These are phyloP conservation scores for Lizanozyma gosingica DNA, from an alignment of 1,139 yeast genomes.

Conservation along the genomic window DNA sequence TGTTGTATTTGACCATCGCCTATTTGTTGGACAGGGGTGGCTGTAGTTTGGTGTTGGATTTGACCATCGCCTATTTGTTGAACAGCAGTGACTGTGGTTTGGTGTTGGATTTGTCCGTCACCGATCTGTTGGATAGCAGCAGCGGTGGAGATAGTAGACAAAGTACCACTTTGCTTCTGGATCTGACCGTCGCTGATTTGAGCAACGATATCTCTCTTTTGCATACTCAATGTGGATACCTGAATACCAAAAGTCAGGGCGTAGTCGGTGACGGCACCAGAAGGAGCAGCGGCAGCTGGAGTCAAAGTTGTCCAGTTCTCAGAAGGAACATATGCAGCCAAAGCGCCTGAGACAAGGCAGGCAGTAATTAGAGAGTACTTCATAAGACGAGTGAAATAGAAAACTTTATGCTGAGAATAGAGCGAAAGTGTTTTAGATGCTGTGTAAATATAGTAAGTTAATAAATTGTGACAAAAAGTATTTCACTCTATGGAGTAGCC, in stretches of 20 bases:
- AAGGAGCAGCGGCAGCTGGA: slow-evolving; percentile 43
- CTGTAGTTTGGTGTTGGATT: slow-evolving; percentile 28
- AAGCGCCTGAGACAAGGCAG: slow-evolving; percentile 36
- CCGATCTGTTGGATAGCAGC: slow-evolving; percentile 26
- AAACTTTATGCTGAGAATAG: not conserved
- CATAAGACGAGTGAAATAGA: slow-evolving; percentile 12
- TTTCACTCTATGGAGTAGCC: too few relatives aligned
- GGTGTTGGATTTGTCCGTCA: slow-evolving; percentile 38
- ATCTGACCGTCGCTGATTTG: slow-evolving; percentile 41
- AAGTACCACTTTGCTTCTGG: slow-evolving; percentile 27
- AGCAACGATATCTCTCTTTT: slow-evolving; percentile 16
- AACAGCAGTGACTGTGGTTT: slow-evolving; percentile 18
- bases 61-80: slow-evolving; percentile 35
- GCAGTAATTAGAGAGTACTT: slow-evolving; percentile 22
- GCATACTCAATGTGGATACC: slow-evolving; percentile 22
- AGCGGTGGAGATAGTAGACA: slow-evolving; percentile 13
- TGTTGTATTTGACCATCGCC: slow-evolving; percentile 31
- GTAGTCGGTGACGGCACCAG: slow-evolving; percentile 58
- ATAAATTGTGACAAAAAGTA: not conserved
- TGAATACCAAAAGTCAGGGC: slow-evolving; percentile 61
- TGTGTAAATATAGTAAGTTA: too few relatives aligned
- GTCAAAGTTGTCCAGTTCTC: slow-evolving; percentile 71
- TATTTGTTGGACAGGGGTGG: slow-evolving; percentile 23
- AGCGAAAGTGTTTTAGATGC: not conserved
- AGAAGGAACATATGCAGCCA: slow-evolving; percentile 61